Conservation (phyloP, 2,329 filamentous ascomycete genomes). For the Aspergillus sp. region DNA sequence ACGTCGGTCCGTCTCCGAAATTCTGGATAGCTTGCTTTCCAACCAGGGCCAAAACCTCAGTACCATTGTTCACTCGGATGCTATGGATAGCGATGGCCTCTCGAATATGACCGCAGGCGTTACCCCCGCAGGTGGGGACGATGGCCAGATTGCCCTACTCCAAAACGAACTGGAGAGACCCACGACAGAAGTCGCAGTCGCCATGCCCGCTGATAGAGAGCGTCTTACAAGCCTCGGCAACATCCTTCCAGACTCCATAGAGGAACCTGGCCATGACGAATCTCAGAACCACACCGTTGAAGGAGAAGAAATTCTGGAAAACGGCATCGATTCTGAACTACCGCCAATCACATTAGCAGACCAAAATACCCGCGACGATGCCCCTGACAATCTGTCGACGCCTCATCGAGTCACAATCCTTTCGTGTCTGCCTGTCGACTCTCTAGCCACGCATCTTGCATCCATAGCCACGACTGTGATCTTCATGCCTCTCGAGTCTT, state of each 20-base stretch:
- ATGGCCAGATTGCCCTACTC: slow-evolving; percentile 1
- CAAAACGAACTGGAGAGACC: slow-evolving; percentile 6
- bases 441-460: slow-evolving; percentile 41
- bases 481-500: slow-evolving; percentile 40
- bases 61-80: slow-evolving; percentile 13
- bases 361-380: slow-evolving; percentile 16
- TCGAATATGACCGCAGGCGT: slow-evolving; percentile 20
- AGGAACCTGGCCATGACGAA: slow-evolving; percentile 27
- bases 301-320: slow-evolving; percentile 10
- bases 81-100: slow-evolving; percentile 21
- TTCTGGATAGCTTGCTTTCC: slow-evolving; percentile 34
- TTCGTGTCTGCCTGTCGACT: slow-evolving; percentile 41
- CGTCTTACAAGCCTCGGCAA: slow-evolving; percentile 15
- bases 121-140: slow-evolving; percentile 15
- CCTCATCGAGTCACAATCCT: slow-evolving; percentile 43
- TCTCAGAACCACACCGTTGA: slow-evolving; percentile 12
- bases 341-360: slow-evolving; percentile 15
- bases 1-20: slow-evolving; percentile 30
- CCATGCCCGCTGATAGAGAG: slow-evolving; percentile 10
- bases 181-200: slow-evolving; percentile 7
- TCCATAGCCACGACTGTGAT: slow-evolving; percentile 35
- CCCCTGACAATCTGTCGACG: slow-evolving; percentile 8
- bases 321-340: slow-evolving; percentile 13
- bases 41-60: slow-evolving; percentile 25
- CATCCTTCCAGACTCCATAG: slow-evolving; percentile 30